Percentiles rank a stretch among this genome's conserved stretches.
Conservation (phyloP, 2,329 filamentous ascomycete species). For the Alternaria infectoria region DNA sequence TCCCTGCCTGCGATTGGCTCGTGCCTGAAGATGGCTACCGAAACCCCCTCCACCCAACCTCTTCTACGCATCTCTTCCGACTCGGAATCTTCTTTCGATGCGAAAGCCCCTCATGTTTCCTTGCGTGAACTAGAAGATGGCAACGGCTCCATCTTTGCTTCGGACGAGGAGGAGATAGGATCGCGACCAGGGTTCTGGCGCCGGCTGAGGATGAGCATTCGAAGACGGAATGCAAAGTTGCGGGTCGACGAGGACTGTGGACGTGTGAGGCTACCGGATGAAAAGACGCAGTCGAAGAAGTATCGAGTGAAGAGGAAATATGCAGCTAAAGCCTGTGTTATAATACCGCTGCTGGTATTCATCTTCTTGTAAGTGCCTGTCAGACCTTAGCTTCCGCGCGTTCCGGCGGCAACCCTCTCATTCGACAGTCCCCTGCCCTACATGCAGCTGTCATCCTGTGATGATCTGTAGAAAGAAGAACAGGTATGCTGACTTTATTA, state of each 20-base stretch:
- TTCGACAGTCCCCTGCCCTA: neutral
- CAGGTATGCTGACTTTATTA: constrained; percentile 29
- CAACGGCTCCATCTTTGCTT: constrained; percentile 20
- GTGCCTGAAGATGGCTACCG: constrained; percentile 33
- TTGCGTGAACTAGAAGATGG: constrained; percentile 36
- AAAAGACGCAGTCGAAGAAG: constrained; percentile 25
- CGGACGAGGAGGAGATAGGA: constrained; percentile 22
- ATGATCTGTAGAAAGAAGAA: neutral
- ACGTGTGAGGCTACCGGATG: constrained; percentile 20
- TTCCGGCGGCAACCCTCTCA: constrained; percentile 13
- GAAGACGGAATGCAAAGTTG: constrained; percentile 28
- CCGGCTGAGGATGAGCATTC: constrained; percentile 38
- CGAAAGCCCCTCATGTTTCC: constrained; percentile 20
- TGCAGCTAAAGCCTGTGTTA: constrained; percentile 24
- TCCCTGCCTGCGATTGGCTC: constrained; percentile 23
- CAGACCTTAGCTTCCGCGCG: constrained; percentile 17
- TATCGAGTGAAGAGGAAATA: constrained; percentile 28
- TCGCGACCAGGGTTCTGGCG: constrained; percentile 27
- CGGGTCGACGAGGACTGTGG: constrained; percentile 16
- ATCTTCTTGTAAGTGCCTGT: constrained; percentile 42
- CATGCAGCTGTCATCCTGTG: neutral
- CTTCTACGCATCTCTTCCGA: constrained; percentile 31
- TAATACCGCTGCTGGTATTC: constrained; percentile 28
- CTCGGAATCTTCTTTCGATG: constrained; percentile 18
- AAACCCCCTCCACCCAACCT: constrained; percentile 21